Conservation (phyloP, 495 filamentous ascomycete genomes). For the Talaromyces liani region DNA sequence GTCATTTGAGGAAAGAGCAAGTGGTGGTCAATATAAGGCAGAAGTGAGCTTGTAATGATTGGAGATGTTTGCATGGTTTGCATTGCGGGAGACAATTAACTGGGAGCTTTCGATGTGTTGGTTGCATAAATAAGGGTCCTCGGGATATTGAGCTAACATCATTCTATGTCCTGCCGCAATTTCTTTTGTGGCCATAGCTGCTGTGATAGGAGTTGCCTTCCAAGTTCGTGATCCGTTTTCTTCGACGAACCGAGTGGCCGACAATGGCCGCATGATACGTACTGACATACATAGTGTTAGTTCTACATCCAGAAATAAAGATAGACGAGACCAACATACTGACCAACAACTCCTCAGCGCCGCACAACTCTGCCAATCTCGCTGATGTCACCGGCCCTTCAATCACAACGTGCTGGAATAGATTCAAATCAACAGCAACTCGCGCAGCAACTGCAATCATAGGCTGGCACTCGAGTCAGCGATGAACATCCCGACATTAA, state of each 20-base stretch:
- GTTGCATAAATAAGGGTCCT: background rate
- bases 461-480: background rate
- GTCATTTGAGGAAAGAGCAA: too few species aligned
- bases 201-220: background rate
- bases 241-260: background rate
- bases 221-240: background rate
- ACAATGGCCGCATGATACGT: background rate
- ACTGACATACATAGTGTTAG: too few species aligned
- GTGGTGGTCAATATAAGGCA: too few species aligned
- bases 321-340: background rate
- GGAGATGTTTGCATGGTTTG: too few species aligned
- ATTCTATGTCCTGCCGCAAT: background rate
- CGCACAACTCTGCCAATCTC: background rate
- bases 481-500: background rate
- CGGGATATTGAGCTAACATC: background rate
- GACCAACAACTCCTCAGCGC: background rate
- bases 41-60: too few species aligned
- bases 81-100: background rate
- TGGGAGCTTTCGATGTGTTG: background rate
- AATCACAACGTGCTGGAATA: constrained; percentile 20
- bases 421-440: constrained; percentile 23
- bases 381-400: background rate
- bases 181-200: background rate
- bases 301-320: too few species aligned
- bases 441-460: constrained; percentile 12